Evolutionary conservation across 495 filamentous ascomycete species (phyloP).

Genomic region (Lasiosphaeria hispida): DNA sequence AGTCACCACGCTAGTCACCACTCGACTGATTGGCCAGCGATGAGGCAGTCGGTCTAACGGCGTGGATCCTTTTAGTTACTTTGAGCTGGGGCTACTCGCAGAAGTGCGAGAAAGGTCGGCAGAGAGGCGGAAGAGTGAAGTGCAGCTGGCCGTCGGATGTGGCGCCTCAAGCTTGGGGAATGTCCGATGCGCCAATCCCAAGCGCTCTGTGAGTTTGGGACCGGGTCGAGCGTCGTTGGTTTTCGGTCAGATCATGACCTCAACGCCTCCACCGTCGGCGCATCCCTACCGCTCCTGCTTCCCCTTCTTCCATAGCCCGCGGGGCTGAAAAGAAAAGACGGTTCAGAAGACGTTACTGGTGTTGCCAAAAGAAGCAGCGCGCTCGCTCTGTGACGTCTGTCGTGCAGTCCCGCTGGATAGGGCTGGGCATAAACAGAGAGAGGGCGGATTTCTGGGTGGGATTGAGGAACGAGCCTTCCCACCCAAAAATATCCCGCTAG

Average conservation of each 20-base stretch:
- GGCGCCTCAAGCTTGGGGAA: conserved; percentile 23
- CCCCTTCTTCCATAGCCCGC: no score
- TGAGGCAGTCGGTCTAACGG: not conserved
- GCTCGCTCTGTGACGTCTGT: no score
- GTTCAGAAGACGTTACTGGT: no score
- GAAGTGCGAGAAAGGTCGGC: no score
- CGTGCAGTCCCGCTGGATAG: no score
- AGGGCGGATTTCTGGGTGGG: not conserved
- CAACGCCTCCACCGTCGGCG: not conserved
- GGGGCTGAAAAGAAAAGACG: no score
- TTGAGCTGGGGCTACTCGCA: no score
- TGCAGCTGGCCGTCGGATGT: conserved; percentile 5
- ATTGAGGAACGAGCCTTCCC: not conserved
- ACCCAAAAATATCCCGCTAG: not conserved
- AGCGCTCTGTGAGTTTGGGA: not conserved
- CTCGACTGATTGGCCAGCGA: not conserved
- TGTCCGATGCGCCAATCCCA: conserved; percentile 25
- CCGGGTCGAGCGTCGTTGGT: not conserved
- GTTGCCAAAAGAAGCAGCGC: no score
- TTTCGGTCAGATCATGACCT: not conserved
- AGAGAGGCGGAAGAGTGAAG: not conserved
- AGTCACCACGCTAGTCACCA: not conserved
- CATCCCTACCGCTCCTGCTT: no score
- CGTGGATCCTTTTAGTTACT: not conserved
- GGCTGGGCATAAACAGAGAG: no score